Evolutionary conservation across 2,329 filamentous ascomycete species (phyloP).

Genomic region (Paraphoma chrysanthemicola): DNA sequence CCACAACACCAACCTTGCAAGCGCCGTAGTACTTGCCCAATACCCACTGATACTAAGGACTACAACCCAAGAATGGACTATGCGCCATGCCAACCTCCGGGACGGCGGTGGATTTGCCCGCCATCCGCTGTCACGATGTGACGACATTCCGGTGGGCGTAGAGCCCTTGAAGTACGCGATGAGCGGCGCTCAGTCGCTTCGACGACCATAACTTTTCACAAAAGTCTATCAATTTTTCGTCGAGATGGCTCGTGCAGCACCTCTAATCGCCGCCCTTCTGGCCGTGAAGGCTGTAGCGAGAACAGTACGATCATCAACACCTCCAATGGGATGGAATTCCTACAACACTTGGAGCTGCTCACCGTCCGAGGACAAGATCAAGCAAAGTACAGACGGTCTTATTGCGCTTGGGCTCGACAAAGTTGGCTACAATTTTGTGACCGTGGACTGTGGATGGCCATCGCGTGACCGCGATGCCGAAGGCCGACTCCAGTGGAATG

Average conservation of each 20-base stretch:
- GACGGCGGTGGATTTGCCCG: background rate
- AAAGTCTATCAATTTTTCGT: background rate
- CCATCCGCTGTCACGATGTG: background rate
- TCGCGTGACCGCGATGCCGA: constrained; percentile 49
- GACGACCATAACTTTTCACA: background rate
- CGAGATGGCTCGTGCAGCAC: background rate
- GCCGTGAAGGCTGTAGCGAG: constrained; percentile 17
- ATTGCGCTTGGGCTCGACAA: constrained; percentile 59
- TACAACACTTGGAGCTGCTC: constrained; percentile 64
- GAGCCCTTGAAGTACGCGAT: background rate
- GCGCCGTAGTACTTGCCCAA: background rate
- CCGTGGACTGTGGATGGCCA: constrained; percentile 67
- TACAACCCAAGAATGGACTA: background rate
- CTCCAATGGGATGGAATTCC: constrained; percentile 61
- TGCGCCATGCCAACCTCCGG: background rate
- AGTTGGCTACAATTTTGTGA: constrained; percentile 64
- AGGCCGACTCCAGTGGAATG: constrained; percentile 60
- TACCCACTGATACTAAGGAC: background rate
- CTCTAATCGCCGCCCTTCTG: constrained; percentile 8
- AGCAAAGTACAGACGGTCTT: constrained; percentile 61
- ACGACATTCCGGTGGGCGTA: background rate
- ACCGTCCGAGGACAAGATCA: constrained; percentile 58
- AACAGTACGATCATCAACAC: constrained; percentile 29
- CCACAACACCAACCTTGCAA: background rate
- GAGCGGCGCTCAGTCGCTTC: background rate